Conservation (phyloP, 2,329 filamentous ascomycete genomes). For the Piedraia hortae region DNA sequence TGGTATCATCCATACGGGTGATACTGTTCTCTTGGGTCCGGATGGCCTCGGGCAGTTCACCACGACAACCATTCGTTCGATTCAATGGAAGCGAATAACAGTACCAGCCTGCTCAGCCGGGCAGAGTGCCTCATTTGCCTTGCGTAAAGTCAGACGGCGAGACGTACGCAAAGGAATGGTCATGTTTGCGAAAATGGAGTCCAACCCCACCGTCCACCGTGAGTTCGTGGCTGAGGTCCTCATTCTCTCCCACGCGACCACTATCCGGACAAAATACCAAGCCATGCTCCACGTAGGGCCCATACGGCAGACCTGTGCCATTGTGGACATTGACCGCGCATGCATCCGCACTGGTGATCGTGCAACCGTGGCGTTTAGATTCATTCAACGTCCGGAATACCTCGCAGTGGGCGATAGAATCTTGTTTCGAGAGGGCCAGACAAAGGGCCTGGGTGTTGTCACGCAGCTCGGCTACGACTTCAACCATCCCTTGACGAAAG, state of each 20-base stretch:
- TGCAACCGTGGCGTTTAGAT: conserved; percentile 81
- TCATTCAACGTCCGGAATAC: conserved; percentile 84
- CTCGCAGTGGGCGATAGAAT: conserved; percentile 67
- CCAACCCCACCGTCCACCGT: conserved; percentile 27
- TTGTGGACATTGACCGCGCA: conserved; percentile 90
- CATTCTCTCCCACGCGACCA: conserved; percentile 85
- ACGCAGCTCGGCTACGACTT: conserved; percentile 74
- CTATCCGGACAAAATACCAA: conserved; percentile 89
- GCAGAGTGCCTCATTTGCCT: conserved; percentile 72
- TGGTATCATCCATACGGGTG: conserved; percentile 67
- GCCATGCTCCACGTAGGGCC: conserved; percentile 94
- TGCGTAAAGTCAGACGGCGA: conserved; percentile 65
- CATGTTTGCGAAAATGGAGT: conserved; percentile 47
- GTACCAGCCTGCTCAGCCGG: conserved; percentile 75
- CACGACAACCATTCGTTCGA: conserved; percentile 64
- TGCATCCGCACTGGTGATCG: conserved; percentile 85
- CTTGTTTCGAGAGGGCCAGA: conserved; percentile 78
- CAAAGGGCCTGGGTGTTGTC: conserved; percentile 85
- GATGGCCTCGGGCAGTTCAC: conserved; percentile 77
- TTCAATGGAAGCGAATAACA: conserved; percentile 75
- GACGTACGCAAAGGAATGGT: conserved; percentile 97
- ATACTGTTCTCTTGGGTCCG: conserved; percentile 65
- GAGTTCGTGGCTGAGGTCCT: conserved; percentile 45
- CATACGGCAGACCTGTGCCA: conserved; percentile 81
- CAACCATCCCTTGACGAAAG: conserved; percentile 18